Base-by-base conservation (phyloP, 306 rosid genomes). In the Sicyos baderoa region DNA sequence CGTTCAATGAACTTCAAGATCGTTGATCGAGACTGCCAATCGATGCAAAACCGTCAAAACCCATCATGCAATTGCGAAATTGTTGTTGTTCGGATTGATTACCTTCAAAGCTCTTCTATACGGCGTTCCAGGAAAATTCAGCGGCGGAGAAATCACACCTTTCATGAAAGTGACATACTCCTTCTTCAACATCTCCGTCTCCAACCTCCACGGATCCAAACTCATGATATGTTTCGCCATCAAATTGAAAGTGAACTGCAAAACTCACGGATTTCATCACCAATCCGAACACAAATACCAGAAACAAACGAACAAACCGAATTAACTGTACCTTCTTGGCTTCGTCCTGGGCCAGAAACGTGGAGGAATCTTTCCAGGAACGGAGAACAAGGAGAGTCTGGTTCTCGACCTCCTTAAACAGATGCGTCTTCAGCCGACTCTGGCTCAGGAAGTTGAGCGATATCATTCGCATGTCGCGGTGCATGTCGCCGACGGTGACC, bases 401-500 rank as follows among this genome's bases (percentile, higher is more conserved):
- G 29, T 79, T 85, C 76, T 90, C 97, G 10, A 88, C 95, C 22
- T 94, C 99, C 76, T 74, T 84, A 62, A 94, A 63, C 2, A 94
- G 76, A 67, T 82, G 83, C 42, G 88, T 86, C 67, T 85, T 85
- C 32, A 94, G 95, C 48, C 96, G 82, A 65, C 91, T 86, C 65
- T 85, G 91, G 80, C 97, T 88, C 42, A 94, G 79, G 73, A 90
- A 94, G 59, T 94, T 94, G 63, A 94, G 89, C 0, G 99, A 85
- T 19, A 94, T 90, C 40, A 62, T 77, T 72, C 99, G 79, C 99
- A 94, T 90, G 63, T 88, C 91, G 76, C 90, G 85, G 19, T 94
- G 99, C 99, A 94, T 94, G 90, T 94, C 99, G 13, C 99, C 99
- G 11, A 90, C 99, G 2, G 90, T 53, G n/a, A 94, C 99, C 81